Percentiles rank a stretch among this genome's conserved stretches.
phyloP scores from a whole-genome alignment of 2,329 filamentous ascomycete genomes.

The Diaporthe destruens region DNA sequence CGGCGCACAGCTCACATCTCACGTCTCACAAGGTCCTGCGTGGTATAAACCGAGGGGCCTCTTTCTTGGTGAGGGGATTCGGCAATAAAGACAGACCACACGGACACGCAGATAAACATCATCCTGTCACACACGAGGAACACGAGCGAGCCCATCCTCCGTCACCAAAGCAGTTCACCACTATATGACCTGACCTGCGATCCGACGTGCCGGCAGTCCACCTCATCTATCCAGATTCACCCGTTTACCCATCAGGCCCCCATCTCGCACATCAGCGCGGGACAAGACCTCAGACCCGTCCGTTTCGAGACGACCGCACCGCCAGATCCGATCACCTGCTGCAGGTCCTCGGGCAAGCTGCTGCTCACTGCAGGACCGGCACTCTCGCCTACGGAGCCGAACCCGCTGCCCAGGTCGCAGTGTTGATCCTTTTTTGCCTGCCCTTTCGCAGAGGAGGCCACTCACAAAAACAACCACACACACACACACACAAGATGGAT shows the following conservation, averaged over 20 bases:
- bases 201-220: constrained; percentile 7
- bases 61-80: not conserved
- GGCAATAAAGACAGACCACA: not conserved
- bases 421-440: not conserved
- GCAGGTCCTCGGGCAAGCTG: not conserved
- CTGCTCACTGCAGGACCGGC: not conserved
- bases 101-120: not conserved
- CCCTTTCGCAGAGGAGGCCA: not conserved
- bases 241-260: constrained; percentile 13
- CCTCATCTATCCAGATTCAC: constrained; percentile 16
- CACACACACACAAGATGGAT: constrained; percentile 39
- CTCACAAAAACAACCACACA: not conserved
- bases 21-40: not conserved
- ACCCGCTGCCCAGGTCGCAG: not conserved
- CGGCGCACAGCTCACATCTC: not conserved
- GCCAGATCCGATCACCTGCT: not conserved
- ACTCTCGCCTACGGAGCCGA: not conserved
- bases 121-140: not conserved
- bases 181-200: constrained; percentile 24
- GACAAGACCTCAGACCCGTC: not conserved
- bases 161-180: not conserved
- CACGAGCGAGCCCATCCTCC: not conserved
- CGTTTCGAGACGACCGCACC: constrained; percentile 1
- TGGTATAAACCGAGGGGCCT: not conserved
- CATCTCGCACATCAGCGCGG: not conserved